Evolutionary conservation across 352 stramenopile genomes (phyloP), one percentile per base, ranked within the genome.

Genomic region (Phytophthora pisi): DNA sequence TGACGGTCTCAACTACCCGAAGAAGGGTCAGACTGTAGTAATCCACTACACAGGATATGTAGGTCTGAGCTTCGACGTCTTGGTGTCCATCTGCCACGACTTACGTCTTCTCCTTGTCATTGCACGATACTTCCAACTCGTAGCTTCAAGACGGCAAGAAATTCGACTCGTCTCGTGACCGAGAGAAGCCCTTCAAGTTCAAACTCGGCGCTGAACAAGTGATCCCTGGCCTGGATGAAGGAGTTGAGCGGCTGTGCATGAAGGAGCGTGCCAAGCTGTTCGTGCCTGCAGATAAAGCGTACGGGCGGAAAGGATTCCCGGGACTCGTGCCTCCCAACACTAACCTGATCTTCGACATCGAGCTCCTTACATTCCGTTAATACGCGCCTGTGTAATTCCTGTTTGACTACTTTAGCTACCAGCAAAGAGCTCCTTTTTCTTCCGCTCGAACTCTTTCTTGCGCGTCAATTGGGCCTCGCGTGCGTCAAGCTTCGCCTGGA

Each of bases 281-380:
- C 51, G 88, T 97, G n/a, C 89, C 91, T 28, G 69, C 88, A 2
- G 79, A 91, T 67, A 92, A 96, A 62, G 91, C 86, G 2, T 97
- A 97, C 66, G 90, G 89, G 20, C 77, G 85, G 34, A 91, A 88
- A 70, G 90, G 90, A 16, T 95, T 96, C 58, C 85, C 86, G 11
- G 88, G 86, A 9, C 80, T 96, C n/a, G 77, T 98, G 36, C 92
- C 93, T 2, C 91, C 92, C 38, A 97, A 98, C 75, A 97, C 91
- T 24, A 92, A 96, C 69, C 75, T 98, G 24, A 86, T 95, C 24
- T 98, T 98, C 66, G 94, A 98, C 67, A 83, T 98, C 11, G 93
- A 98, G 63, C 70, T 98, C 16, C 68, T 98, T 28, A 89, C 89
- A 55, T 95, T 95, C 61, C 83, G 86, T 66, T 92, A 71, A 59